Evolutionary conservation across 306 rosid genomes (phyloP), one percentile per base, ranked within the genome.

Genomic region (Quercus glauca): DNA sequence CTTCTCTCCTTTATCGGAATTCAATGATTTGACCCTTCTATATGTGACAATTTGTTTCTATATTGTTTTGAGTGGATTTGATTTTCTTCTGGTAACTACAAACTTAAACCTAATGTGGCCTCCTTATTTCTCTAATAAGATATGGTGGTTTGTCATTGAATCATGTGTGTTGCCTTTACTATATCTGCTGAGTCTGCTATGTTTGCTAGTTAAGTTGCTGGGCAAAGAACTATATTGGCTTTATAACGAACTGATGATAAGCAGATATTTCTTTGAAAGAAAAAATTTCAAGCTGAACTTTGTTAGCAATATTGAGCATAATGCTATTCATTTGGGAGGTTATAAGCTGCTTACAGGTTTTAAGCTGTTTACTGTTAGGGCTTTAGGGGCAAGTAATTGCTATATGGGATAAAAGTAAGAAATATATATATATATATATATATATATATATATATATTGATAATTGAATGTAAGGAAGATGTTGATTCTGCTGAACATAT

Each of bases 11-110:
- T 73, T 64, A 33, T 61, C n/a, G 70, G 41, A 23, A 64, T 69
- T 69, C 45, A 71, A 68, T 67, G 74, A 37, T 60, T 74, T 81
- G n/a, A 73, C 26, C 56, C 64, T 45, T 1, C 35, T 23, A n/a
- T 43, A 67, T 73, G 58, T 61, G 55, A 33, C 49, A 77, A 10
- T 77, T 69, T 60, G 69, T 35, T 55, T 70, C 59, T 19, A 19
- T n/a, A 72, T 41, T 79, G 20, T 76, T 75, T 56, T 21, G 23
- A 19, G 21, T 82, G 77, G 14, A 68, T 55, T 69, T 71, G 81
- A 45, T 70, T 75, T 79, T 65, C 20, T 55, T 53, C 57, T 17
- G 51, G 51, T 68, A 73, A 73, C 15, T 43, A 33, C 55, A 14
- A 28, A 25, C 15, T 69, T 29, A 28, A 57, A 25, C 69, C 3